These are phyloP conservation scores for Candida ortonii DNA, from an alignment of 805 yeast genomes.

Conservation along the genomic window DNA sequence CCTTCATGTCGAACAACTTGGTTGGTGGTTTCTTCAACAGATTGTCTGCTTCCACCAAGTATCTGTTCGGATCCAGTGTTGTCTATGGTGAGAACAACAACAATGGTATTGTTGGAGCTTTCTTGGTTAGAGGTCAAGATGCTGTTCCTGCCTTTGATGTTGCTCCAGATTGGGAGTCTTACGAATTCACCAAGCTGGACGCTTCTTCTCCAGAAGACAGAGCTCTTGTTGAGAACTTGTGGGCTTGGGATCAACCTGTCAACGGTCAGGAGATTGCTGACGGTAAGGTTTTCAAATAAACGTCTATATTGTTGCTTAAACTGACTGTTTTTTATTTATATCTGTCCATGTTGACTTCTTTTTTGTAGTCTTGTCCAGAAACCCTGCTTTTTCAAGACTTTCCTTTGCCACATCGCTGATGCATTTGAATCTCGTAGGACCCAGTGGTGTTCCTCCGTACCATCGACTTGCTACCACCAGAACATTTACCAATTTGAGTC, in stretches of 20 bases:
- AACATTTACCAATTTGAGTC: slow-evolving; percentile 48
- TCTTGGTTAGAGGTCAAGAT: slow-evolving; percentile 95
- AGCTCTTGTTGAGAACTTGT: slow-evolving; percentile 81
- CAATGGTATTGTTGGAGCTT: slow-evolving; percentile 95
- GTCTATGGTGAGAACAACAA: slow-evolving; percentile 98
- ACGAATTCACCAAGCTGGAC: slow-evolving; percentile 79
- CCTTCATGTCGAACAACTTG: slow-evolving; percentile 98
- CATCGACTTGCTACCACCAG: slow-evolving; percentile 72
- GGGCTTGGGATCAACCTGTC: slow-evolving; percentile 98
- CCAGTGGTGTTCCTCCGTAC: slow-evolving; percentile 79
- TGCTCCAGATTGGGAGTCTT: slow-evolving; percentile 99
- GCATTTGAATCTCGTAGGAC: slow-evolving; percentile 67
- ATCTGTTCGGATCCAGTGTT: slow-evolving; percentile 88
- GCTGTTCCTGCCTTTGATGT: slow-evolving; percentile 88
- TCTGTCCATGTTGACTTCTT: slow-evolving; percentile 5
- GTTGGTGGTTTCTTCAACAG: slow-evolving; percentile 98
- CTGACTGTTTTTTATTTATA: not conserved
- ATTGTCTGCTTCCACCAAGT: slow-evolving; percentile 86
- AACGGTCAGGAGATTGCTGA: slow-evolving; percentile 85
- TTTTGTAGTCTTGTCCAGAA: slow-evolving; percentile 13
- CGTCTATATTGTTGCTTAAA: slow-evolving; percentile 3
- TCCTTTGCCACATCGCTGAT: slow-evolving; percentile 57
- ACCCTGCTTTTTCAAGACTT: slow-evolving; percentile 42
- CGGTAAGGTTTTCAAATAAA: slow-evolving; percentile 95
- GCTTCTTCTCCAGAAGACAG: slow-evolving; percentile 71